Percentiles rank a stretch among this genome's conserved stretches.
Conservation (phyloP, 768 basidiomycete species). For the Sporobolomyces phaffii region DNA sequence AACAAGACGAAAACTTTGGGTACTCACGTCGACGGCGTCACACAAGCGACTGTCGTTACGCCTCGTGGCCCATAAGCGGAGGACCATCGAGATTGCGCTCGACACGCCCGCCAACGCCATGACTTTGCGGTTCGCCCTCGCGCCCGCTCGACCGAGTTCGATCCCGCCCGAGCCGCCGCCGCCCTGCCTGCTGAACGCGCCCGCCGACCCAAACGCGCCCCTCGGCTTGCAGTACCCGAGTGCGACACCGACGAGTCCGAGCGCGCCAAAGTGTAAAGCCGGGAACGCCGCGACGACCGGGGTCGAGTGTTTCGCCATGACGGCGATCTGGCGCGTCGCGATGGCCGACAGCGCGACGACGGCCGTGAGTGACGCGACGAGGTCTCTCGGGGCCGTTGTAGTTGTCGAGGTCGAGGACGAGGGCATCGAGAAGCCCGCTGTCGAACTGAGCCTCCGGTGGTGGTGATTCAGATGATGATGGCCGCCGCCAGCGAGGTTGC, state of each 20-base stretch:
- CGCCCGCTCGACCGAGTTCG: neutral
- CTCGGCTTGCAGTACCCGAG: neutral
- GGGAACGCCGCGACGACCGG: slow-evolving; percentile 1
- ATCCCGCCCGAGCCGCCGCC: neutral
- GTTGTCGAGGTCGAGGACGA: neutral
- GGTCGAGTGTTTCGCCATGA: slow-evolving; percentile 4
- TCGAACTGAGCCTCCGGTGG: neutral
- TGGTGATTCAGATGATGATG: neutral
- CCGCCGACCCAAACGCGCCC: neutral
- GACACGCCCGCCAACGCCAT: neutral
- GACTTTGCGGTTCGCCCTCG: neutral
- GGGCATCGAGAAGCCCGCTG: neutral
- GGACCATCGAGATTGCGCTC: neutral
- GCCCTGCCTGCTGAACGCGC: neutral
- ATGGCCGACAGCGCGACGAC: neutral
- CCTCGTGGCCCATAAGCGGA: slow-evolving; percentile 16
- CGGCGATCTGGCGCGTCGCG: slow-evolving; percentile 3
- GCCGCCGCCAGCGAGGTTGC: too few relatives aligned
- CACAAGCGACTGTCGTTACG: neutral
- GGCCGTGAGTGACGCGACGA: neutral
- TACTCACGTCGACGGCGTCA: slow-evolving; percentile 24
- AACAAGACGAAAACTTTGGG: too few relatives aligned
- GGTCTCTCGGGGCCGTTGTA: neutral
- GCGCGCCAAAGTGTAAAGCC: neutral
- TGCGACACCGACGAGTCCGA: neutral